A percentile compares a stretch with the other conserved stretches of the same genome.
These are phyloP conservation scores for Gillenia trifoliata DNA, from an alignment of 306 rosid genomes.

Conservation along the genomic window DNA sequence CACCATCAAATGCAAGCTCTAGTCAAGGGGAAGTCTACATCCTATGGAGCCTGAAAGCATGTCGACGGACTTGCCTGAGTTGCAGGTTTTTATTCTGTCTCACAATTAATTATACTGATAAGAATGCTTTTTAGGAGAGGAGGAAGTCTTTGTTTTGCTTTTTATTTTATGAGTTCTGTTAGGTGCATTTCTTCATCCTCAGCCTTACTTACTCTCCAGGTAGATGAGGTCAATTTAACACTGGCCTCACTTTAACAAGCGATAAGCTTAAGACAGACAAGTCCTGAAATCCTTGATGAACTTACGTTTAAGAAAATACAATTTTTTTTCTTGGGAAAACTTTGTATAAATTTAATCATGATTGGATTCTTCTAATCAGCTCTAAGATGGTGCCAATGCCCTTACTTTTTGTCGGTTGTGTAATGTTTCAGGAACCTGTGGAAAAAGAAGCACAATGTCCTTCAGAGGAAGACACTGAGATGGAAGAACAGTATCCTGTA, in stretches of 20 bases:
- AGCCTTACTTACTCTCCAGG: constrained; percentile 32
- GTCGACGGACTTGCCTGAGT: constrained; percentile 44
- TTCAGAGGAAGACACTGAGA: constrained; percentile 37
- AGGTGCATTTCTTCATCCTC: not conserved
- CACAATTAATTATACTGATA: not conserved
- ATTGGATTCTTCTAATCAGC: not conserved
- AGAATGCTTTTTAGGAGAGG: not conserved
- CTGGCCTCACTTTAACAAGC: constrained; percentile 24
- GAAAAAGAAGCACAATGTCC: constrained; percentile 42
- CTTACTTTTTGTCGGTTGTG: constrained; percentile 8
- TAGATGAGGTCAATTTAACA: constrained; percentile 28
- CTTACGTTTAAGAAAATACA: constrained; percentile 27
- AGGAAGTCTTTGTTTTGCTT: not conserved
- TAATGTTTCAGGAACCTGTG: constrained; percentile 38
- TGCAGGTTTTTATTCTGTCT: constrained; percentile 42
- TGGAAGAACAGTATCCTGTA: constrained; percentile 33
- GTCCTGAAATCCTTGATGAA: constrained; percentile 39
- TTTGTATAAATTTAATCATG: too few species aligned
- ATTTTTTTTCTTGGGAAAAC: not conserved
- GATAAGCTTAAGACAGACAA: constrained; percentile 24
- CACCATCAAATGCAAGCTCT: constrained; percentile 45
- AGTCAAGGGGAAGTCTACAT: constrained; percentile 33
- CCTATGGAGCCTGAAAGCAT: constrained; percentile 29
- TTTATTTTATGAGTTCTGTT: not conserved
- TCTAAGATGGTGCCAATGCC: not conserved